phyloP scores from a whole-genome alignment of 257 asterid species.

The Jacaranda copaia region DNA sequence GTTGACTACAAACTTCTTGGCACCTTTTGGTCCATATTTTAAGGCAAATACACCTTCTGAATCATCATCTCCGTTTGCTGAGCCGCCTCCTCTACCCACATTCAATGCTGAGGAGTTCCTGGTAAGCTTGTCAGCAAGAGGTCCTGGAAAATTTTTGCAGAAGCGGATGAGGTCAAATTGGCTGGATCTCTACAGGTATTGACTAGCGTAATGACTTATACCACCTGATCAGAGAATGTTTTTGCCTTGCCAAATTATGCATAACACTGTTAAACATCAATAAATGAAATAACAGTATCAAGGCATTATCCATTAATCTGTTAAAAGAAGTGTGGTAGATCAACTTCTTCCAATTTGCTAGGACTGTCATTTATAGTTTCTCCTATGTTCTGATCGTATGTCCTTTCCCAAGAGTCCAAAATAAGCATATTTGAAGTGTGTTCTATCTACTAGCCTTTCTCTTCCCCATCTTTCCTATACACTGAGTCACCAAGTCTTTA shows the following conservation, averaged over 20 bases:
- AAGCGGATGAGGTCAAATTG: constrained; percentile 95
- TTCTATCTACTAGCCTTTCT: constrained; percentile 10
- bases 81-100: constrained; percentile 90
- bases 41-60: constrained; percentile 88
- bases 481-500: neutral
- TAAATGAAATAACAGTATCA: neutral
- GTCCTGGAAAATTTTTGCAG: constrained; percentile 92
- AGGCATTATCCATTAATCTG: constrained; percentile 10
- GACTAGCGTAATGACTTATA: constrained; percentile 21
- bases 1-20: constrained; percentile 95
- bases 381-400: constrained; percentile 17
- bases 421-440: constrained; percentile 16
- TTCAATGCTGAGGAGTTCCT: constrained; percentile 84
- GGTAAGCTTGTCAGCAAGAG: constrained; percentile 72
- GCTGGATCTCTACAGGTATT: constrained; percentile 95
- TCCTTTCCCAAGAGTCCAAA: neutral
- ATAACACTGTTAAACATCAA: constrained; percentile 8
- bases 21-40: constrained; percentile 98
- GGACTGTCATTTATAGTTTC: neutral
- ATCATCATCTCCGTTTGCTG: constrained; percentile 85
- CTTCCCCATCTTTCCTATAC: neutral
- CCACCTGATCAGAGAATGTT: constrained; percentile 9
- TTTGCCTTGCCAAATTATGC: constrained; percentile 29
- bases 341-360: neutral
- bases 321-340: constrained; percentile 24